Evolutionary conservation across 2,329 filamentous ascomycete species (phyloP).

Genomic region (Delphinella strobiligena): DNA sequence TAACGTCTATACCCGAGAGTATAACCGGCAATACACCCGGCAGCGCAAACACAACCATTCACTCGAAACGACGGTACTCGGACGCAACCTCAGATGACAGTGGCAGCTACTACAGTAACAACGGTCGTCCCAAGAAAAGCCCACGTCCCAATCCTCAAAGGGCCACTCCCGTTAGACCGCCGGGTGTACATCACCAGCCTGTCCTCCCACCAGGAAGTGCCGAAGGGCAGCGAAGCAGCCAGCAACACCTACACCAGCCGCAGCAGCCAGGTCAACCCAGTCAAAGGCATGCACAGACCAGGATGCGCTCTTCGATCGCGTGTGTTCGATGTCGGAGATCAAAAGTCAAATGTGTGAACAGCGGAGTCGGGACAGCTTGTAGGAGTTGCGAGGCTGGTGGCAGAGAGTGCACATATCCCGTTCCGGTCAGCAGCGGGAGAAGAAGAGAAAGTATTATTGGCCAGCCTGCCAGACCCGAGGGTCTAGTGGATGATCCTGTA

Average conservation of each 20-base stretch:
- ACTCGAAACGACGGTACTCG: constrained; percentile 7
- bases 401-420: constrained; percentile 61
- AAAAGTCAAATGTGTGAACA: constrained; percentile 81
- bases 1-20: too few relatives aligned
- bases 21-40: not conserved
- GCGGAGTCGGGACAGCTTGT: constrained; percentile 58
- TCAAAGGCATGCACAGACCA: constrained; percentile 10
- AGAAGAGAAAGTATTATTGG: constrained; percentile 8
- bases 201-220: not conserved
- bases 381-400: constrained; percentile 61
- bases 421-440: constrained; percentile 29
- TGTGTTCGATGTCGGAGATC: constrained; percentile 64
- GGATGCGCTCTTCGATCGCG: constrained; percentile 68
- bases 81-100: constrained; percentile 5
- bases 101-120: constrained; percentile 1
- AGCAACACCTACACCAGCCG: constrained; percentile 1
- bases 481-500: constrained; percentile 3
- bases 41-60: not conserved
- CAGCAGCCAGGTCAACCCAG: constrained; percentile 1
- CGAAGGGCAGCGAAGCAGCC: not conserved
- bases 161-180: not conserved
- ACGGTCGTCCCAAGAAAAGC: constrained; percentile 5
- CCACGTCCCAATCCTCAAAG: constrained; percentile 5
- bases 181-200: not conserved
- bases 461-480: not conserved